Conservation (phyloP, 129 eudicot species). For the Glebionis coronaria region DNA sequence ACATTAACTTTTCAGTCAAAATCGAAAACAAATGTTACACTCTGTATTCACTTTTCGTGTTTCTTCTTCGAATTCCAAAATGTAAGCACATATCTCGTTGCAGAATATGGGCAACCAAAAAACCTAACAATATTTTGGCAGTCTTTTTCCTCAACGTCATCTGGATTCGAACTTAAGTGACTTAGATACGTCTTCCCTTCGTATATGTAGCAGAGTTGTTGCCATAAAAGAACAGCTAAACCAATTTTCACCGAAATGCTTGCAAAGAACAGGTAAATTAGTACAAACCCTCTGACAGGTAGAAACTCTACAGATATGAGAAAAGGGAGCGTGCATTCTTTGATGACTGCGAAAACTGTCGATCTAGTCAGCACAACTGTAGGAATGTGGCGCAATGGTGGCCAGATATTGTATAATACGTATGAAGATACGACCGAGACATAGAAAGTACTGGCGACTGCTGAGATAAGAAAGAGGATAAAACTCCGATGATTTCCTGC, state of each 20-base stretch:
- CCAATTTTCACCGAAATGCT: conserved; percentile 78
- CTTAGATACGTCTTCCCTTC: conserved; percentile 80
- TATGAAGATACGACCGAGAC: conserved; percentile 54
- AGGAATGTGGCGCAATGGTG: conserved; percentile 43
- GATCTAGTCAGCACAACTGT: conserved; percentile 22
- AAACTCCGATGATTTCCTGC: conserved; percentile 79
- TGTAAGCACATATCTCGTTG: conserved; percentile 49
- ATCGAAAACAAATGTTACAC: conserved; percentile 13
- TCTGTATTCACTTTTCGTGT: conserved; percentile 57
- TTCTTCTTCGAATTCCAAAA: conserved; percentile 59
- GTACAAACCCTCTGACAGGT: conserved; percentile 68
- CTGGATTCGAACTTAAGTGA: conserved; percentile 47
- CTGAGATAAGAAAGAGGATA: conserved; percentile 73
- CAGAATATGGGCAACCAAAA: conserved; percentile 57
- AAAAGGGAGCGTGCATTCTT: conserved; percentile 44
- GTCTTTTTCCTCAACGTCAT: conserved; percentile 58
- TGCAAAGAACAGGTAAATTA: conserved; percentile 78
- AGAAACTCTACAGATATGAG: conserved; percentile 55
- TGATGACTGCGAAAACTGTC: conserved; percentile 23
- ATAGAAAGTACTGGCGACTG: conserved; percentile 68
- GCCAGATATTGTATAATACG: conserved; percentile 52
- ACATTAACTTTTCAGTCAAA: conserved; percentile 7
- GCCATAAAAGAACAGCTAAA: conserved; percentile 86
- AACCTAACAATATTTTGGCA: conserved; percentile 66
- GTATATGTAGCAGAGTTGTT: conserved; percentile 72